Evolutionary conservation across 2,329 filamentous ascomycete genomes (phyloP), one percentile per base, ranked within the genome.

Genomic region (Corniculantispora saksenae): DNA sequence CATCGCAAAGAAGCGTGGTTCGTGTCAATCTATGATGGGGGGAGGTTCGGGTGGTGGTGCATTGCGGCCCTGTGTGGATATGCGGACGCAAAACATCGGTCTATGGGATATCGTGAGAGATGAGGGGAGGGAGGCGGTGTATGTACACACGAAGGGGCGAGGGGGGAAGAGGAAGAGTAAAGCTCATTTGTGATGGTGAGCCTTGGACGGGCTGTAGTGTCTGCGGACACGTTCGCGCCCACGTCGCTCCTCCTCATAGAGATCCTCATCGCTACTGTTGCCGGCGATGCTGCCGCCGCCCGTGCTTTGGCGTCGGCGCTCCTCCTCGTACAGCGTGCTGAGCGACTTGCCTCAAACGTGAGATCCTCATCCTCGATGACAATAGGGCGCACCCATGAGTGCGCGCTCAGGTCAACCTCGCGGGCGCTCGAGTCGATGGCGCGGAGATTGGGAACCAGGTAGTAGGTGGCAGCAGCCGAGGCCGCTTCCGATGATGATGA

Each of bases 301-400:
- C 64, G 72, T 75, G 75, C 78, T 81, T 59, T 80, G 72, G 21
- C 80, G 76, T 58, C 79, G 76, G 50, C 83, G 79, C 67, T 86
- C 84, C 76, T 88, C 85, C 75, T 88, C 85, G 73, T 88, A 86
- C 84, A 84, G 87, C 19, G 81, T 77, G 73, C 84, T 84, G 50
- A 88, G 74, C 47, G 84, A 80, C 80, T 87, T 88, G 70, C 85
- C 85, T 64, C 84, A 69, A 87, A 88, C 73, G 81, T 86, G 45
- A 88, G 78, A 68, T 88, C 85, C 64, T 87, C 84, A 71, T 88
- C 85, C 64, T 88, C 84, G 70, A 88, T 88, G 66, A 84, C 78
- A 57, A 83, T 87, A 40, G 83, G 81, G 62, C 82, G 79, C 67
- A 84, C 80, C 84, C 84, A 87, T 54, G 75, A 67, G 66, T 77